Evolutionary conservation across 108 stramenopile genomes (phyloP).

Genomic region (Cyclostephanos tholiformis): DNA sequence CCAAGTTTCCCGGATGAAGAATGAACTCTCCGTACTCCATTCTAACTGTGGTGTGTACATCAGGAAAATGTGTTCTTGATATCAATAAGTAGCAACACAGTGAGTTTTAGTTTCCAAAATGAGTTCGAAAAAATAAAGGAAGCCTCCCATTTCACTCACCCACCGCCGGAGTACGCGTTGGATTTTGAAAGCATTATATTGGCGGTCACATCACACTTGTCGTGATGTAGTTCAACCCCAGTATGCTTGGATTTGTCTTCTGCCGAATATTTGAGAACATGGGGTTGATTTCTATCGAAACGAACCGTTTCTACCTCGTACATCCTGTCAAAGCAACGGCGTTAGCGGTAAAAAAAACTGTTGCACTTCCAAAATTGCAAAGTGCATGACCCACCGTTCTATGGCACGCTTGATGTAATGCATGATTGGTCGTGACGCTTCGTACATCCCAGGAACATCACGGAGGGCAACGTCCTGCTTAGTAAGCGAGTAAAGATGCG

Average conservation of each 20-base stretch:
- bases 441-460: conserved; percentile 63
- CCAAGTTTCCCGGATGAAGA: conserved; percentile 72
- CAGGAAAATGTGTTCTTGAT: conserved; percentile 63
- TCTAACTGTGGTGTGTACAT: conserved; percentile 51
- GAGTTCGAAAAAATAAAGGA: neutral
- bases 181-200: conserved; percentile 67
- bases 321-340: conserved; percentile 25
- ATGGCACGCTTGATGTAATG: conserved; percentile 50
- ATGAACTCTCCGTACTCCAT: conserved; percentile 76
- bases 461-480: conserved; percentile 73
- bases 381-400: neutral
- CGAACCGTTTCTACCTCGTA: conserved; percentile 42
- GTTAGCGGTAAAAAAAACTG: neutral
- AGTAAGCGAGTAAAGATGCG: conserved; percentile 75
- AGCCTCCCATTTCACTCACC: conserved; percentile 44
- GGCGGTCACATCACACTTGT: conserved; percentile 76
- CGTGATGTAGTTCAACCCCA: conserved; percentile 81
- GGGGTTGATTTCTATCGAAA: conserved; percentile 80
- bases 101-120: neutral
- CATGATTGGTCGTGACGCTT: conserved; percentile 56
- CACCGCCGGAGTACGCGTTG: conserved; percentile 64
- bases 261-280: conserved; percentile 74
- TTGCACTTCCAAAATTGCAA: neutral
- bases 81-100: conserved; percentile 5
- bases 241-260: conserved; percentile 57